A percentile compares a stretch with the other conserved stretches of the same genome.
Conservation (phyloP, 176 grass and related monocot species). For the Zea luxurians region DNA sequence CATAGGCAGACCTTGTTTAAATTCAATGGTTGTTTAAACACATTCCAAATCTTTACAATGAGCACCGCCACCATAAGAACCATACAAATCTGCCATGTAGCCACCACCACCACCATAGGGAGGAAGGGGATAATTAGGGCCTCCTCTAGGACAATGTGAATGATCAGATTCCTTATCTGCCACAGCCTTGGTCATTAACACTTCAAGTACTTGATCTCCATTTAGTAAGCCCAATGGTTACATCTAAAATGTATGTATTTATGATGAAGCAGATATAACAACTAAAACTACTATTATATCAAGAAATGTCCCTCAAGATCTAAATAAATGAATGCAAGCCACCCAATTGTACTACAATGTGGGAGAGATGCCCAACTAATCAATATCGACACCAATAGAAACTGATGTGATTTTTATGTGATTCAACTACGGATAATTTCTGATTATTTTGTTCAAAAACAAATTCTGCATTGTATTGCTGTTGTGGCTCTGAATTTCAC, state of each 20-base stretch:
- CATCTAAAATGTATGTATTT: too few species aligned
- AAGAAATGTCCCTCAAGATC: not conserved
- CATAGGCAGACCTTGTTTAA: too few species aligned
- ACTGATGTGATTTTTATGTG: too few species aligned
- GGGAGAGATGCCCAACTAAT: not conserved
- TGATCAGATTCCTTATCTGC: conserved; percentile 79
- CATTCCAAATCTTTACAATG: too few species aligned
- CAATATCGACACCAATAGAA: too few species aligned
- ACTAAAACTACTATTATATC: too few species aligned
- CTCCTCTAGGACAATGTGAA: conserved; percentile 49
- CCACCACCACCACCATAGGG: conserved; percentile 38
- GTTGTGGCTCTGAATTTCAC: not conserved
- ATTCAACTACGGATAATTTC: too few species aligned
- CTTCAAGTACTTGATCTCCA: conserved; percentile 59
- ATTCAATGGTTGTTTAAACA: too few species aligned
- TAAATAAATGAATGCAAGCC: not conserved
- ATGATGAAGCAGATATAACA: too few species aligned
- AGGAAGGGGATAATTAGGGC: conserved; percentile 59
- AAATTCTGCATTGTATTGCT: too few species aligned
- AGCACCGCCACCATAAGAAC: conserved; percentile 70
- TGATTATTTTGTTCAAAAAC: too few species aligned
- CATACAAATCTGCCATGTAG: conserved; percentile 78
- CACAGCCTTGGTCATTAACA: conserved; percentile 87
- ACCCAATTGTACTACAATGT: not conserved
- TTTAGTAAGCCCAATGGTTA: too few species aligned